Percentiles rank a stretch among this genome's conserved stretches.
These are phyloP conservation scores for Exophiala oligosperma DNA, from an alignment of 2,329 filamentous ascomycete species.

Conservation along the genomic window DNA sequence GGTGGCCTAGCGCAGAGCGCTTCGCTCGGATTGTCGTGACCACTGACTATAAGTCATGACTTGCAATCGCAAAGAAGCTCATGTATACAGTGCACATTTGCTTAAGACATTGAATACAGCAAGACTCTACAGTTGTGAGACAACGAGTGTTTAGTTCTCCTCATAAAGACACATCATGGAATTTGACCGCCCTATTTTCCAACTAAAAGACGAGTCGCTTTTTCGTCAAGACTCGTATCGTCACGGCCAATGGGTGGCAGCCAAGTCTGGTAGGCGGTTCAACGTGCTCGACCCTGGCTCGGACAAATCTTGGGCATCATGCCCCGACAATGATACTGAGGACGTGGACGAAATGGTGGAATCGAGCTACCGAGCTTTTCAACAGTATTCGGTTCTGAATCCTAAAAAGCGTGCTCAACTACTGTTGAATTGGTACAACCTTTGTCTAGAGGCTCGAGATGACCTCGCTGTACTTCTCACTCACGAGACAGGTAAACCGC, in stretches of 20 bases:
- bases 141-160: no score
- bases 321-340: conserved; percentile 51
- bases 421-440: conserved; percentile 64
- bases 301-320: conserved; percentile 52
- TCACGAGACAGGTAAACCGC: conserved; percentile 62
- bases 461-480: conserved; percentile 65
- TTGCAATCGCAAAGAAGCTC: no score
- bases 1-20: no score
- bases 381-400: conserved; percentile 59
- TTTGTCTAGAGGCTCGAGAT: conserved; percentile 62
- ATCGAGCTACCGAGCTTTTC: conserved; percentile 61
- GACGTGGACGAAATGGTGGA: conserved; percentile 64
- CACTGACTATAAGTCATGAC: no score
- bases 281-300: conserved; percentile 56
- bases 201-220: conserved; percentile 30
- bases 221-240: conserved; percentile 53
- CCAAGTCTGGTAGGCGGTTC: conserved; percentile 51
- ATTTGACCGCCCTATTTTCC: no score
- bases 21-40: no score
- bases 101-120: no score
- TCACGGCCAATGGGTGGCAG: conserved; percentile 48
- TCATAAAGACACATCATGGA: no score
- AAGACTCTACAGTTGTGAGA: no score
- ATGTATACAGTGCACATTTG: no score
- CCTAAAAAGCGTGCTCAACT: conserved; percentile 62